Conservation (phyloP, 2,329 filamentous ascomycete species). For the Tolypocladium inflatum region DNA sequence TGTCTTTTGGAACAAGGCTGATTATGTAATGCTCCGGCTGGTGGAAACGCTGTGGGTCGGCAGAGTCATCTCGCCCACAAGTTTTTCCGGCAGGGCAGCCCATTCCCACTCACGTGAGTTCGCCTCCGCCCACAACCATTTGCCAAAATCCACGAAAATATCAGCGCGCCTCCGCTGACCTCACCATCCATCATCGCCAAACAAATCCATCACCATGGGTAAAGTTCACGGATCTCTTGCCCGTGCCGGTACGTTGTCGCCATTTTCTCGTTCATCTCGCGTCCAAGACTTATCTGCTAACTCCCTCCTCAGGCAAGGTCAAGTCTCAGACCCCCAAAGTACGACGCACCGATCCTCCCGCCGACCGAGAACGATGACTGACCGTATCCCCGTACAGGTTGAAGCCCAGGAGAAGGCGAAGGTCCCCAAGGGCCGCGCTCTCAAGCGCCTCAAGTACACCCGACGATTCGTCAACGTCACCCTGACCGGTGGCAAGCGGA, state of each 20-base stretch:
- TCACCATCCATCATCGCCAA: constrained; percentile 25
- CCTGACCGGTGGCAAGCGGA: constrained; percentile 95
- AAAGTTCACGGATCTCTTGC: constrained; percentile 92
- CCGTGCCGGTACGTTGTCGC: constrained; percentile 52
- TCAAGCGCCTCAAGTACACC: constrained; percentile 95
- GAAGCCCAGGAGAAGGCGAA: constrained; percentile 94
- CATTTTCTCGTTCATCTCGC: constrained; percentile 18
- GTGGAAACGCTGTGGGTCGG: neutral
- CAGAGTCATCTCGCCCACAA: neutral
- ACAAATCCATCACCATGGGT: constrained; percentile 58
- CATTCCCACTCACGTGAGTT: constrained; percentile 25
- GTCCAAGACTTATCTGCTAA: neutral
- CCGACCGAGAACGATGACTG: constrained; percentile 19
- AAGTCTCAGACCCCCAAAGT: constrained; percentile 94
- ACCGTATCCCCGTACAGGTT: constrained; percentile 44
- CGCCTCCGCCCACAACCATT: constrained; percentile 26
- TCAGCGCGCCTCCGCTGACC: constrained; percentile 17
- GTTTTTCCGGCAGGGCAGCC: constrained; percentile 25
- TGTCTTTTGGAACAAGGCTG: neutral
- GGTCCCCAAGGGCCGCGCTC: constrained; percentile 91
- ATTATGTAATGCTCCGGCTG: neutral
- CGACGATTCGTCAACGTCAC: constrained; percentile 98
- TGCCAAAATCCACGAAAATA: constrained; percentile 28
- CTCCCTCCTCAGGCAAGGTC: constrained; percentile 81
- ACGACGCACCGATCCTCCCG: constrained; percentile 28